A percentile compares a stretch with the other conserved stretches of the same genome.
These are phyloP conservation scores for Angophora floribunda DNA, from an alignment of 345 rosid species.

Conservation along the genomic window DNA sequence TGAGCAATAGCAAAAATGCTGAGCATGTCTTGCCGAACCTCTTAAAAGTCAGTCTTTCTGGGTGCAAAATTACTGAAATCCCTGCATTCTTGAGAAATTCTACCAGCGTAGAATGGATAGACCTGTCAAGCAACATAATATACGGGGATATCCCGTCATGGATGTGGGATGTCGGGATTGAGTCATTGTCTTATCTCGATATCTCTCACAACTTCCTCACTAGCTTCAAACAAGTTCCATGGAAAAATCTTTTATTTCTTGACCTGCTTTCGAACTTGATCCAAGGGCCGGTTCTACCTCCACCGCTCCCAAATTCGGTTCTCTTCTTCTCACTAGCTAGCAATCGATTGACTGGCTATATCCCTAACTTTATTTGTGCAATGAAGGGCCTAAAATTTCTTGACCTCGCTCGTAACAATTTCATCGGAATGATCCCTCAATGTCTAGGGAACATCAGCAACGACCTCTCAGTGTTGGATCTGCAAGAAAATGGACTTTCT, in stretches of 20 bases:
- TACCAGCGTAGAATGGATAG: neutral
- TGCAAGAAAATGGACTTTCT: neutral
- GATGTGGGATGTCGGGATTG: neutral
- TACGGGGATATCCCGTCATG: neutral
- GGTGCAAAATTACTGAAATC: constrained; percentile 7
- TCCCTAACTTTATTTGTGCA: neutral
- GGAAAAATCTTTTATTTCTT: neutral
- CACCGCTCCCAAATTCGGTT: neutral
- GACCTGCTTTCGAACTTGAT: neutral
- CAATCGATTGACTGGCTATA: neutral
- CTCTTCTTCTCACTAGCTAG: neutral
- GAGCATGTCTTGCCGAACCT: neutral
- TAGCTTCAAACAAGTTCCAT: neutral
- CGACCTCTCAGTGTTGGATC: neutral
- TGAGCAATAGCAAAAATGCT: neutral
- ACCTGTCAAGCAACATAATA: neutral
- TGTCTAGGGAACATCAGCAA: constrained; percentile 2
- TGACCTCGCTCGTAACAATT: neutral
- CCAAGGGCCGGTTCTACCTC: neutral
- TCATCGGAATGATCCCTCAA: constrained; percentile 3
- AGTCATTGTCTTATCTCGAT: neutral
- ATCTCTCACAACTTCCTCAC: neutral
- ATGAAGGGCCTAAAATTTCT: neutral
- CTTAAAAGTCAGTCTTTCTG: neutral
- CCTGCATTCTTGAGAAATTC: neutral